A percentile compares a stretch with the other conserved stretches of the same genome.
These are phyloP conservation scores for Lepidium campestre DNA, from an alignment of 441 rosid species.

Conservation along the genomic window DNA sequence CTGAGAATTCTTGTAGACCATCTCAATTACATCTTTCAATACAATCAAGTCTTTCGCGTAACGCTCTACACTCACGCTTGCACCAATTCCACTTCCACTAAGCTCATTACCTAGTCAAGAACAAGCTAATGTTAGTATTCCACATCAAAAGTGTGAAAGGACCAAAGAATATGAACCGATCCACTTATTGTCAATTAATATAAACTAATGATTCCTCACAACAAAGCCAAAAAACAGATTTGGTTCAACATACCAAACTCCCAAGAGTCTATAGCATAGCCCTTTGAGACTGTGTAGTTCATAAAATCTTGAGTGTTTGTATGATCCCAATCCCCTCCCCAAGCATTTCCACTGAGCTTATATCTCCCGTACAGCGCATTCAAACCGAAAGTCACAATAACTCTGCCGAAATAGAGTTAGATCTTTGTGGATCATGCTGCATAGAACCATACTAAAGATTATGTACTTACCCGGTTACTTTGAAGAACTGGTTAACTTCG, in stretches of 20 bases:
- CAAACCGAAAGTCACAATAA: constrained; percentile 75
- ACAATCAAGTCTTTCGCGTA: constrained; percentile 71
- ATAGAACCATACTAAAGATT: neutral
- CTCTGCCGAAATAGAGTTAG: constrained; percentile 37
- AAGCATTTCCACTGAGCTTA: constrained; percentile 35
- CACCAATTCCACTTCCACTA: constrained; percentile 76
- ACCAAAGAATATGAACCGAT: neutral
- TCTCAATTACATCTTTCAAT: constrained; percentile 51
- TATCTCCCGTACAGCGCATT: constrained; percentile 83
- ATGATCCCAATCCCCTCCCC: constrained; percentile 92
- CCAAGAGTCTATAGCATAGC: constrained; percentile 84
- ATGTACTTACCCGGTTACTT: constrained; percentile 48
- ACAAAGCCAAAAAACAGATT: too few relatives aligned
- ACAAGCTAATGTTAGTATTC: neutral
- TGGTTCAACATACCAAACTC: constrained; percentile 64
- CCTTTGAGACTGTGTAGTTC: constrained; percentile 75
- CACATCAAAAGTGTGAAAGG: neutral
- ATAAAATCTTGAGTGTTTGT: constrained; percentile 67
- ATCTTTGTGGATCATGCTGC: neutral
- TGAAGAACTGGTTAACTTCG: constrained; percentile 57
- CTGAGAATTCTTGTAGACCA: constrained; percentile 43
- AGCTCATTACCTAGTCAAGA: constrained; percentile 70
- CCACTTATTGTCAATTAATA: neutral
- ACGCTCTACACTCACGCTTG: constrained; percentile 60
- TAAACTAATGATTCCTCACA: too few relatives aligned